Evolutionary conservation across 1,284 basidiomycete species (phyloP).

Genomic region (Trichosporon coremiiforme): DNA sequence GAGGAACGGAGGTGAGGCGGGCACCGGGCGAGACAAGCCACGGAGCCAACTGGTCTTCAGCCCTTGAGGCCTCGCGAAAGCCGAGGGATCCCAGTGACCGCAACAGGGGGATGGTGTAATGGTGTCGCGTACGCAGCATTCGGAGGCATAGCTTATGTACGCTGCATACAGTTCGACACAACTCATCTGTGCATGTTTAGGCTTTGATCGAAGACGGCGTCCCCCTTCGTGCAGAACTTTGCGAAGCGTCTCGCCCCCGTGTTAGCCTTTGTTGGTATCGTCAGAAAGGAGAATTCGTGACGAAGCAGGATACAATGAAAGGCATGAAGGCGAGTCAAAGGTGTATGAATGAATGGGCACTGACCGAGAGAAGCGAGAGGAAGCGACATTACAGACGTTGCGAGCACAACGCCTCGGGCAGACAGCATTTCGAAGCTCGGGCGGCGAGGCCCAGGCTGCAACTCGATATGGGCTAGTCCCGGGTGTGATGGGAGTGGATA

Average conservation of each 20-base stretch:
- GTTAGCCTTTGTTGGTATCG: not conserved
- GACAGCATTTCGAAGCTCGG: not conserved
- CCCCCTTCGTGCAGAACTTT: slow-evolving; percentile 4
- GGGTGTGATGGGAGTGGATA: not conserved
- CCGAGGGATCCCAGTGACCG: not conserved
- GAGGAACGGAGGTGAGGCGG: slow-evolving; percentile 10
- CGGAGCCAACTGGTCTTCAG: too few relatives aligned
- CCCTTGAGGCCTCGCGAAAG: not conserved
- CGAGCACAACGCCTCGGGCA: not conserved
- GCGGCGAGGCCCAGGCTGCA: not conserved
- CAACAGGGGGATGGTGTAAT: not conserved
- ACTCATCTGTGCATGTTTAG: not conserved
- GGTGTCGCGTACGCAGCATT: not conserved
- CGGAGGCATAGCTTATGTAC: slow-evolving; percentile 8
- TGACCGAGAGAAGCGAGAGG: not conserved
- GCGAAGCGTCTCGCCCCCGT: not conserved
- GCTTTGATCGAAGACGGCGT: slow-evolving; percentile 15
- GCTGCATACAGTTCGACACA: not conserved
- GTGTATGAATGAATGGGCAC: not conserved
- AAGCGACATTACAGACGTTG: not conserved
- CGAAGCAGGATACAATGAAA: not conserved
- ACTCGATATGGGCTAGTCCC: not conserved
- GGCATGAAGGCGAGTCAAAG: not conserved
- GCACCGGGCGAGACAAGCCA: not conserved
- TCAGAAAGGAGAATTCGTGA: not conserved